These are phyloP conservation scores for Camelina hispida DNA, from an alignment of 345 rosid species.

Conservation along the genomic window DNA sequence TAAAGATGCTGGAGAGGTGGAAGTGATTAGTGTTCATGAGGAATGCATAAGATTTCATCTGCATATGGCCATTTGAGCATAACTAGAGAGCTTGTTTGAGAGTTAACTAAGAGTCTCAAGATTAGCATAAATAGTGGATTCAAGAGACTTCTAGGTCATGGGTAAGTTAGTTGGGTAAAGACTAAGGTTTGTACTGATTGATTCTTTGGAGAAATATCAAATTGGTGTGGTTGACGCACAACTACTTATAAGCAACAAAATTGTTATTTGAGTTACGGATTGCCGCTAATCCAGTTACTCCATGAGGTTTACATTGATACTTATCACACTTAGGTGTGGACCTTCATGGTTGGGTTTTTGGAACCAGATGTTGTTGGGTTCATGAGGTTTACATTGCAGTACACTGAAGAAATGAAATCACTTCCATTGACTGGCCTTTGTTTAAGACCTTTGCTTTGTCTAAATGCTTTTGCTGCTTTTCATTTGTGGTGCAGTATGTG, in stretches of 20 bases:
- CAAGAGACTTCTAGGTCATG: neutral
- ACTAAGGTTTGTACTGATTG: slow-evolving; percentile 11
- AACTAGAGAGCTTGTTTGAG: slow-evolving; percentile 1
- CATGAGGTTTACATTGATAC: slow-evolving; percentile 1
- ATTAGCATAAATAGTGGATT: slow-evolving; percentile 13
- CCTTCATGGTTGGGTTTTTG: neutral
- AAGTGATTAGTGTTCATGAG: neutral
- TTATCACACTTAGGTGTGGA: neutral
- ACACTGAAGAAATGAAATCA: slow-evolving; percentile 19
- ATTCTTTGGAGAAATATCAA: neutral
- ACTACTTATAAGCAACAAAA: slow-evolving; percentile 3
- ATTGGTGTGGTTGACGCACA: slow-evolving; percentile 16
- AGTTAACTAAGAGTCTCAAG: slow-evolving; percentile 15
- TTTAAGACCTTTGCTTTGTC: neutral
- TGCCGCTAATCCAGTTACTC: slow-evolving; percentile 7
- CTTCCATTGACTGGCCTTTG: neutral
- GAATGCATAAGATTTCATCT: neutral
- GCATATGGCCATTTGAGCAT: neutral
- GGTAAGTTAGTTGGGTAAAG: neutral
- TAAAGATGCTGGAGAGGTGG: neutral
- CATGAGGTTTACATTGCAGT: slow-evolving; percentile 20
- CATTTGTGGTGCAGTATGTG: slow-evolving; percentile 32
- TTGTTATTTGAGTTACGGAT: neutral
- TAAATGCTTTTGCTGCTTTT: slow-evolving; percentile 17
- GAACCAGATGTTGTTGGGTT: slow-evolving; percentile 10